These are phyloP conservation scores for Colletotrichum karsti DNA, from an alignment of 2,329 filamentous ascomycete species.

Conservation along the genomic window DNA sequence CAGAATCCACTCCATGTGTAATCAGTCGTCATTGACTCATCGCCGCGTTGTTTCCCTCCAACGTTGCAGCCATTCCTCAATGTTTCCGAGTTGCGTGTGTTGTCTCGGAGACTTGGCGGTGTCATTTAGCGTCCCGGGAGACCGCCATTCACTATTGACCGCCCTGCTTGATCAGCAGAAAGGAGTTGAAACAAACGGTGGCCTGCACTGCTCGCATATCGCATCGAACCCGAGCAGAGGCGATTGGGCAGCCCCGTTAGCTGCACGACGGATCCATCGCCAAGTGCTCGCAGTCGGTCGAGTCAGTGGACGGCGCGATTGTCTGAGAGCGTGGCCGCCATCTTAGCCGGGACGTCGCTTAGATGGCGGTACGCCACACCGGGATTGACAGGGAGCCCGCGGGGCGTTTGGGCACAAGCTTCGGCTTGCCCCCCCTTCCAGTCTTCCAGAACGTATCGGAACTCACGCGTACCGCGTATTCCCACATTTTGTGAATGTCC, in stretches of 20 bases:
- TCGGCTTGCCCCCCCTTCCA: not conserved
- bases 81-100: not conserved
- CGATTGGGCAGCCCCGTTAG: not conserved
- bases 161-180: not conserved
- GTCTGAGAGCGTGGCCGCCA: too few relatives aligned
- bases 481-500: not conserved
- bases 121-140: not conserved
- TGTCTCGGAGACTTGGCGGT: not conserved
- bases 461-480: not conserved
- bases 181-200: not conserved
- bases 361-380: not conserved
- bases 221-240: not conserved
- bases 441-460: not conserved
- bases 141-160: not conserved
- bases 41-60: not conserved
- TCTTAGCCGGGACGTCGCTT: not conserved
- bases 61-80: not conserved
- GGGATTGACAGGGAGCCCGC: not conserved
- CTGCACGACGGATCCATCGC: not conserved
- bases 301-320: not conserved
- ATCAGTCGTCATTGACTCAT: too few relatives aligned
- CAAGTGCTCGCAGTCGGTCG: not conserved
- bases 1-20: too few relatives aligned
- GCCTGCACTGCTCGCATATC: not conserved
- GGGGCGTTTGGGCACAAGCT: not conserved